Evolutionary conservation across 345 rosid species (phyloP), one percentile per base, ranked within the genome.

Genomic region (Euphorbia lathyris): DNA sequence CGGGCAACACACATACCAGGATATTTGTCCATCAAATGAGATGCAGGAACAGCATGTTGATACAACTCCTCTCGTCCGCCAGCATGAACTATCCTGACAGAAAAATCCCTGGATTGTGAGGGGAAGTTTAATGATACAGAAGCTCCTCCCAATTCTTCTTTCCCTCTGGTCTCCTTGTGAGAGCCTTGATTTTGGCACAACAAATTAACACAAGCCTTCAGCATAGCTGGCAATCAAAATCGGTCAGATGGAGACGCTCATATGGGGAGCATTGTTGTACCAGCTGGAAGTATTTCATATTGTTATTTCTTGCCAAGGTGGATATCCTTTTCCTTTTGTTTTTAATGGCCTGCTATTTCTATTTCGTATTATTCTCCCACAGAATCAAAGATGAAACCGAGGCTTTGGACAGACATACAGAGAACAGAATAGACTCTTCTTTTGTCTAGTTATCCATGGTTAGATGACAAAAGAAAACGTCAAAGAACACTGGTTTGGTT

Each of bases 31-130:
- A 85, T 74, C 71, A 82, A 55, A 20, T 78, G 26, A n/a, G 84
- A 81, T 27, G 77, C 87, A 13, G 84, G 72, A 76, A 86, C 40
- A 5, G 76, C 64, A 57, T 63, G 56, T 67, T 63, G 80, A 67
- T 83, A 84, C 43, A 78, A 75, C 82, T 86, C 90, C 55, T 72
- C 80, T 25, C 60, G 42, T 13, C 90, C 87, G 25, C 91, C 87
- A 52, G 86, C 81, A 73, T 83, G 89, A 79, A 85, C 71, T 76
- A 88, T 69, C 76, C 86, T 85, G 58, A 85, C 86, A 51, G 45
- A 74, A 36, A 70, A 43, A 59, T 82, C 75, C 62, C 60, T 74
- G 16, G 87, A 83, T 48, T 48, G 75, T 56, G 58, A 59, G 50
- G 65, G 34, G 53, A 36, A 58, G 69, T 71, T 82, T 62, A 79